Percentiles rank a stretch among this genome's conserved stretches.
Conservation (phyloP, 306 rosid genomes). For the Arachis hypogaea region DNA sequence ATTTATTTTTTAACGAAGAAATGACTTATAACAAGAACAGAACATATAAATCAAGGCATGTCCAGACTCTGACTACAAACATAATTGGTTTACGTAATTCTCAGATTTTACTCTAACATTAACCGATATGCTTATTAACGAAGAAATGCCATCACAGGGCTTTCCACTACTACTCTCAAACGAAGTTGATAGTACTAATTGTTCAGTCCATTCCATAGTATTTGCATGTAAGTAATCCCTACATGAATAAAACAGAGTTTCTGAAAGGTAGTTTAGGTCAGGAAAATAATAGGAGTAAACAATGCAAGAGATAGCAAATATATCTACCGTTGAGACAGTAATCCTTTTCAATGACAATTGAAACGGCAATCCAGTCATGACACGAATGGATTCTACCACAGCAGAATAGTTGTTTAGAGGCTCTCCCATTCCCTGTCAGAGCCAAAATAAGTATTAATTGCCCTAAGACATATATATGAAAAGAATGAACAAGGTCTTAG, state of each 20-base stretch:
- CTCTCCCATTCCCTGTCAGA: conserved; percentile 92
- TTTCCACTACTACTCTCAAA: conserved; percentile 5
- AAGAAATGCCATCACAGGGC: conserved; percentile 16
- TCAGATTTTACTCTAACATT: conserved; percentile 10
- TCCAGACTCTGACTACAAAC: background rate
- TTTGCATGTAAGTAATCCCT: background rate
- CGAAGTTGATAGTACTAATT: conserved; percentile 9
- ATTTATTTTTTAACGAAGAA: background rate
- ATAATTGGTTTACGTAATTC: conserved; percentile 8
- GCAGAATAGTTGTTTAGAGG: conserved; percentile 86
- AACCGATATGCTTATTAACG: conserved; percentile 4
- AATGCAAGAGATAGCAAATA: conserved; percentile 22
- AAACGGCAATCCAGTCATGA: conserved; percentile 83
- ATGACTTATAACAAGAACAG: conserved; percentile 15
- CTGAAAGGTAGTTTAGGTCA: background rate
- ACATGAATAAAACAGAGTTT: conserved; percentile 26
- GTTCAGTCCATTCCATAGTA: conserved; percentile 1
- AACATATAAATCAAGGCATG: conserved; percentile 4
- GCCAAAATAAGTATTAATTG: conserved; percentile 6
- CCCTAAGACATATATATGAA: background rate
- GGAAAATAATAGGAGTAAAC: conserved; percentile 22
- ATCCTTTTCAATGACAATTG: conserved; percentile 79
- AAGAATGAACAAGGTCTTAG: background rate
- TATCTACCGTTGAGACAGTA: conserved; percentile 79
- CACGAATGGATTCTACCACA: conserved; percentile 76